phyloP scores from a whole-genome alignment of 2,329 filamentous ascomycete species.

The Zasmidium cellare region DNA sequence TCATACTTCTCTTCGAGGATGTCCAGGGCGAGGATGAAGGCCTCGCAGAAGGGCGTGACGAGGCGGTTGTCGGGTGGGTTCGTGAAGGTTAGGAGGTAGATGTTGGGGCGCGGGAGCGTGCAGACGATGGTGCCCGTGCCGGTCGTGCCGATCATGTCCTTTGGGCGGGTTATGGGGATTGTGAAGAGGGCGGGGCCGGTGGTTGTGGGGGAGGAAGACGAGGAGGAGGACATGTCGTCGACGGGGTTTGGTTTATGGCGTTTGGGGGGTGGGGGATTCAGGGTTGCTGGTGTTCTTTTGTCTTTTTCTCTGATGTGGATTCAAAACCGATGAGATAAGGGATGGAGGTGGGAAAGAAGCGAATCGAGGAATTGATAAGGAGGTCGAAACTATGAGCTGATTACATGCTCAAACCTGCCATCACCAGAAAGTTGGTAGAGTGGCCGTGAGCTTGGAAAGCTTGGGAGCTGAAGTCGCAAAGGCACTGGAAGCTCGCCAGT shows the following conservation, averaged over 20 bases:
- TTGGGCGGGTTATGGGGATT: constrained; percentile 27
- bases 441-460: no score
- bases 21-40: constrained; percentile 71
- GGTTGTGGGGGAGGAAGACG: background rate
- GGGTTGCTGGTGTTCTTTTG: no score
- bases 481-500: background rate
- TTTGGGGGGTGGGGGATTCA: background rate
- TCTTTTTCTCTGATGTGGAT: no score
- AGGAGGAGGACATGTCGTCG: background rate
- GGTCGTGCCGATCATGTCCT: background rate
- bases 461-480: background rate
- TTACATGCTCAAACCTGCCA: no score
- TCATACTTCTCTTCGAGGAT: constrained; percentile 68
- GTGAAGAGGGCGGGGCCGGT: constrained; percentile 25
- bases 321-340: no score
- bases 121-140: constrained; percentile 55
- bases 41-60: constrained; percentile 65
- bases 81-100: constrained; percentile 73
- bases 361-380: no score
- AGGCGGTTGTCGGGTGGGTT: constrained; percentile 77
- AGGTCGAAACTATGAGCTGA: no score
- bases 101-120: constrained; percentile 58
- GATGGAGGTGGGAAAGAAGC: no score
- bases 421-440: no score
- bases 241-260: background rate